Evolutionary conservation across 257 asterid species (phyloP).

Genomic region (Solanum lignicaule): DNA sequence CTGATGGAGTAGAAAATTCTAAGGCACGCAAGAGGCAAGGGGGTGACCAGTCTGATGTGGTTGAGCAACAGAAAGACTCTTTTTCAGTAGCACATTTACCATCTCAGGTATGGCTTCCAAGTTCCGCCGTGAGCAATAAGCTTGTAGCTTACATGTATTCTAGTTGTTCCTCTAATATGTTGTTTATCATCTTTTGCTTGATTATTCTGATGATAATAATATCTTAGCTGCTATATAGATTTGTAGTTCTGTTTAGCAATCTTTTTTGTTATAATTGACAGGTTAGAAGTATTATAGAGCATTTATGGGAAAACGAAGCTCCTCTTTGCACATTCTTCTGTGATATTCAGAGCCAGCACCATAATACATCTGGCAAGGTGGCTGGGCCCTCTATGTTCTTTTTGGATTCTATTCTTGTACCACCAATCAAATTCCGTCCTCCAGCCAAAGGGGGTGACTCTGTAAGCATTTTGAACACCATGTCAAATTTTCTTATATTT

Average conservation of each 20-base stretch:
- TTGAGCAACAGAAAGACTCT: constrained; percentile 14
- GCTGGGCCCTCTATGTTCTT: constrained; percentile 65
- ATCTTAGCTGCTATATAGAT: neutral
- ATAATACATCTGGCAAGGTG: constrained; percentile 17
- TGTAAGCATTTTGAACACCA: constrained; percentile 40
- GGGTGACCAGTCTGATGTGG: constrained; percentile 15
- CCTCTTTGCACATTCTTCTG: constrained; percentile 58
- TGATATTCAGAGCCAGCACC: constrained; percentile 53
- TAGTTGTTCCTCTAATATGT: neutral
- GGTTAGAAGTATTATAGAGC: constrained; percentile 62
- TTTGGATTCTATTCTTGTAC: constrained; percentile 59
- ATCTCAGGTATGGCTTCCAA: constrained; percentile 48
- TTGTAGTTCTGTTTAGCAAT: neutral
- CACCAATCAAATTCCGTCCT: constrained; percentile 87
- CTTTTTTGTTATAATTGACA: constrained; percentile 24
- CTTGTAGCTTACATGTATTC: neutral
- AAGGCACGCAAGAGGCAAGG: constrained; percentile 3
- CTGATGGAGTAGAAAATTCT: constrained; percentile 26
- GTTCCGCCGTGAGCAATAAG: neutral
- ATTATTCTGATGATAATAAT: neutral
- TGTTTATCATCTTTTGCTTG: neutral
- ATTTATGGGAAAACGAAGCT: constrained; percentile 84
- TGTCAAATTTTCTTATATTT: neutral
- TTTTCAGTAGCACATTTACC: constrained; percentile 67
- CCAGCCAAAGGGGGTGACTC: constrained; percentile 78